These are phyloP conservation scores for Fomitopsis betulina DNA, from an alignment of 1,284 basidiomycete genomes.

Conservation along the genomic window DNA sequence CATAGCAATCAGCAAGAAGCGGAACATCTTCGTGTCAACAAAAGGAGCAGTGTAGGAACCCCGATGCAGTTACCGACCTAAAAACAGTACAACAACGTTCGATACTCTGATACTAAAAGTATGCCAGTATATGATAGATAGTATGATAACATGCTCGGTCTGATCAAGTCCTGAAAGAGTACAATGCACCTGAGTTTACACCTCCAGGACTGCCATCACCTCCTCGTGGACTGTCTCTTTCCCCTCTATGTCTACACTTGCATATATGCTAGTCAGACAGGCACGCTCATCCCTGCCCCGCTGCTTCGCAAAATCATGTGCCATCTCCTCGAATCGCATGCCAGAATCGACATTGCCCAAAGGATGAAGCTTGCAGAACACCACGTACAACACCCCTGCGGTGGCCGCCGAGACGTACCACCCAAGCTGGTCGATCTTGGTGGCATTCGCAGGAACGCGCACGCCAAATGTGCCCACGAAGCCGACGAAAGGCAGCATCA, in stretches of 20 bases:
- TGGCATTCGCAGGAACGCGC: slow-evolving; percentile 12
- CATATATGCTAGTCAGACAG: background rate
- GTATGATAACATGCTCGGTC: no score
- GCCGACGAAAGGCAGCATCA: slow-evolving; percentile 21
- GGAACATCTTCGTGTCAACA: no score
- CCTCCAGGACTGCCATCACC: background rate
- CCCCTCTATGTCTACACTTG: background rate
- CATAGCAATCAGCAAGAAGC: background rate
- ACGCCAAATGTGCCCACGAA: slow-evolving; percentile 22
- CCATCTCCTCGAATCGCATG: slow-evolving; percentile 14
- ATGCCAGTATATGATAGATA: no score
- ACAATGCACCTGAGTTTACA: background rate
- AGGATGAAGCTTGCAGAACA: slow-evolving; percentile 13
- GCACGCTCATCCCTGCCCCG: background rate
- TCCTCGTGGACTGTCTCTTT: slow-evolving; percentile 3
- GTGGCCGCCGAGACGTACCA: slow-evolving; percentile 17
- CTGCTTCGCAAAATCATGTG: slow-evolving; percentile 7
- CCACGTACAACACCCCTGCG: slow-evolving; percentile 15
- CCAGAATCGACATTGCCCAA: slow-evolving; percentile 13
- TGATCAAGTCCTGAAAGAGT: no score
- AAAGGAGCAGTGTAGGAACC: no score
- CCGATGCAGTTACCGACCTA: no score
- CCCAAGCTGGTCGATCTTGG: slow-evolving; percentile 15
- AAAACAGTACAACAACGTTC: no score
- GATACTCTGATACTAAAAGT: no score